Evolutionary conservation across 768 basidiomycete genomes (phyloP).

Genomic region (Daedaleopsis sinensis): DNA sequence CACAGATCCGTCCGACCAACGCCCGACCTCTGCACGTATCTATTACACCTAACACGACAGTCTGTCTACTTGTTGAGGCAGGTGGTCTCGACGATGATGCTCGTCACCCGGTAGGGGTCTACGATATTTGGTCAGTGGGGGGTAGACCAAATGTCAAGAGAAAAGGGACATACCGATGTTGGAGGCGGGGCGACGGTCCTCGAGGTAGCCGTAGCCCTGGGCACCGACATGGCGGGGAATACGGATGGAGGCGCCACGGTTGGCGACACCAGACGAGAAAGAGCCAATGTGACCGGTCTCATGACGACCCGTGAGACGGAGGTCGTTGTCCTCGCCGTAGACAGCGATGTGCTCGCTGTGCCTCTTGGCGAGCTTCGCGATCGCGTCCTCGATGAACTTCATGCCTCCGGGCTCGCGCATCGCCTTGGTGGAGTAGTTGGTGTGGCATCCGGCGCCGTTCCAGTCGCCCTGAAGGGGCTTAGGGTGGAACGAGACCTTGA

Average conservation of each 20-base stretch:
- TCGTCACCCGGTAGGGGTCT: conserved; percentile 96
- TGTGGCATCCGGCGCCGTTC: conserved; percentile 99
- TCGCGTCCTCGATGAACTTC: conserved; percentile 88
- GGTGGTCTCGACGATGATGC: conserved; percentile 89
- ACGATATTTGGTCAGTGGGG: neutral
- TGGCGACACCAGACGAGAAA: conserved; percentile 95
- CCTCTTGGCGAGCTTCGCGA: conserved; percentile 88
- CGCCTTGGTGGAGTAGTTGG: conserved; percentile 93
- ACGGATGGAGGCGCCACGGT: conserved; percentile 96
- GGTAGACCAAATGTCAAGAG: neutral
- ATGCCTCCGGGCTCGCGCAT: conserved; percentile 97
- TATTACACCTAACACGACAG: neutral
- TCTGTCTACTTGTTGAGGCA: conserved; percentile 56
- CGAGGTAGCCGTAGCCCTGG: conserved; percentile 93
- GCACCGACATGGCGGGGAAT: conserved; percentile 92
- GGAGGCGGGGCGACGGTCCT: conserved; percentile 96
- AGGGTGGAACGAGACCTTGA: conserved; percentile 99
- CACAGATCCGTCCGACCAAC: conserved; percentile 13
- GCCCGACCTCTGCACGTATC: conserved; percentile 15
- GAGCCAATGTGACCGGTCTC: conserved; percentile 93
- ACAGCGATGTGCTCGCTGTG: conserved; percentile 97
- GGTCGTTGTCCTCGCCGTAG: conserved; percentile 97
- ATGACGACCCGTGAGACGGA: conserved; percentile 93
- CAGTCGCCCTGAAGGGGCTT: conserved; percentile 97
- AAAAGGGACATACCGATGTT: conserved; percentile 76